phyloP scores from a whole-genome alignment of 257 asterid species.

The Capsicum chinense region DNA sequence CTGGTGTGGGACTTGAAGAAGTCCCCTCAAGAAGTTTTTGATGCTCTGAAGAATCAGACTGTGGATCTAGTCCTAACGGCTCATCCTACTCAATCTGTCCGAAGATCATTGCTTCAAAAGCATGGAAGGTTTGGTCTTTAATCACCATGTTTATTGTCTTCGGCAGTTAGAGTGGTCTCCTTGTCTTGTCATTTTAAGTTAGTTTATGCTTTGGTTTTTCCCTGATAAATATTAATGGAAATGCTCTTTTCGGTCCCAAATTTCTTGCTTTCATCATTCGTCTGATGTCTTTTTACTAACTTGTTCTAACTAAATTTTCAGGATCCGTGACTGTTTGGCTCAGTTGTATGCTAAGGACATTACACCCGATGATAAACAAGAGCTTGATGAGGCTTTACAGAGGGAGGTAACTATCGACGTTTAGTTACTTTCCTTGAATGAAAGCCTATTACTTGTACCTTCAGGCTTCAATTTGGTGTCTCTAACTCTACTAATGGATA shows the following conservation, averaged over 20 bases:
- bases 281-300: neutral
- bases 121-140: constrained; percentile 48
- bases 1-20: constrained; percentile 47
- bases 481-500: constrained; percentile 22
- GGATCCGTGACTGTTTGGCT: constrained; percentile 57
- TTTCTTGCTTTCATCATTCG: neutral
- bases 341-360: constrained; percentile 58
- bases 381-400: constrained; percentile 59
- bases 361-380: constrained; percentile 59
- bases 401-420: constrained; percentile 47
- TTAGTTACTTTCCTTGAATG: neutral
- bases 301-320: constrained; percentile 23
- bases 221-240: neutral
- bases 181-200: neutral
- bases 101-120: constrained; percentile 58
- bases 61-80: constrained; percentile 60
- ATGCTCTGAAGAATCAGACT: constrained; percentile 56
- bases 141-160: constrained; percentile 1
- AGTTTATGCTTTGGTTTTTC: neutral
- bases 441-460: neutral
- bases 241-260: neutral
- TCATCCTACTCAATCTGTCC: constrained; percentile 57
- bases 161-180: neutral
- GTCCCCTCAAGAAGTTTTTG: constrained; percentile 58
- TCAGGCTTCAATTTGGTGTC: neutral